Evolutionary conservation across 192 early-diverging fungal genomes (phyloP), one percentile per base, ranked within the genome.

Genomic region (Powellomyces hirtus): DNA sequence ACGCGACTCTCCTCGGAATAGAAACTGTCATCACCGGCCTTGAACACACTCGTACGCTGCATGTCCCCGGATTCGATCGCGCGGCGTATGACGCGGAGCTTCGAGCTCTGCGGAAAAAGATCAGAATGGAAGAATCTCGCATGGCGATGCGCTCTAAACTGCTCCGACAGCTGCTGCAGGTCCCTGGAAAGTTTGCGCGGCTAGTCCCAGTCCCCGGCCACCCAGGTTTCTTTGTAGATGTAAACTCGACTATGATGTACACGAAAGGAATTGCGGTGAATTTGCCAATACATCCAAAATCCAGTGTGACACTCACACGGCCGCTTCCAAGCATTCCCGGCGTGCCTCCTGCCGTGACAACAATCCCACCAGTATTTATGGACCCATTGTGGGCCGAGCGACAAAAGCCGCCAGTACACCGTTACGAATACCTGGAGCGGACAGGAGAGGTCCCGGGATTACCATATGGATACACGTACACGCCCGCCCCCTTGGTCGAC

Each of bases 281-380:
- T 24, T 68, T 85, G 33, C 84, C 84, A 0, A 77, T 87, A 31
- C 83, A 87, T 68, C 75, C 77, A 6, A 76, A 81, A 35, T 82
- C 81, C n/a, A 82, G 72, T 44, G 76, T 87, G 1, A 77, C 76
- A 1, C 44, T 87, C 2, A 80, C 79, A 0, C 36, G 85, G 18
- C 76, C 77, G 40, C 51, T 87, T 6, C 85, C 83, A 22, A 57
- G 42, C 11, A 81, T 87, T 57, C 85, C 83, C 0, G 85, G 85
- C 20, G 83, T 87, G 0, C 85, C 85, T 0, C 46, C 34, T 3
- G 78, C 55, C 11, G 77, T 74, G 3, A 87, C 85, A 4, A 81
- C 85, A 0, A 77, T 80, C 35, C 83, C 85, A 6, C 83, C 83
- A 1, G 70, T 85, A 0, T 87, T 83, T 63, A 80, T 87, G 79